Evolutionary conservation across 208 protist species (phyloP).

Genomic region (Porcisia hertigi): DNA sequence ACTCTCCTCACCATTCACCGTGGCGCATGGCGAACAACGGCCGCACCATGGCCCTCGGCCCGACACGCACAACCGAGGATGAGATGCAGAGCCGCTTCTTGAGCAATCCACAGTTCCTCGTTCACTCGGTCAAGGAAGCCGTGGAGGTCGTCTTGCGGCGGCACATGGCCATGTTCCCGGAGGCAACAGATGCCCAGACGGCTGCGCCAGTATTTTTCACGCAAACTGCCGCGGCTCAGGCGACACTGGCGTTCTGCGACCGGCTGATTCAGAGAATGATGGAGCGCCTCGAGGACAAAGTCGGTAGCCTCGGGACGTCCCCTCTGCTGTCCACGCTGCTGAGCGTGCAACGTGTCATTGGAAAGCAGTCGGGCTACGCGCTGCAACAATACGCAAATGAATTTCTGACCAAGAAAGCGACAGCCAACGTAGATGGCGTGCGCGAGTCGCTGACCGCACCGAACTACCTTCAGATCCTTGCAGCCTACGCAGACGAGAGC

Average conservation of each 20-base stretch:
- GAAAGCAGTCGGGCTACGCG: conserved; percentile 51
- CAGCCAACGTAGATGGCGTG: conserved; percentile 18
- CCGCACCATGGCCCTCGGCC: conserved; percentile 71
- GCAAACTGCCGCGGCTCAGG: conserved; percentile 29
- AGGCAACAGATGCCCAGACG: conserved; percentile 29
- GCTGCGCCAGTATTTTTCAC: conserved; percentile 23
- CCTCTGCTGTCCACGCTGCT: conserved; percentile 69
- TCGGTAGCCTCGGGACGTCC: conserved; percentile 56
- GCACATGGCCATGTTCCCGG: conserved; percentile 34
- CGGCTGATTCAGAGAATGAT: conserved; percentile 59
- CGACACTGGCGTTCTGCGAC: conserved; percentile 54
- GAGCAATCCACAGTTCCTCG: conserved; percentile 83
- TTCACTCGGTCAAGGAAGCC: conserved; percentile 63
- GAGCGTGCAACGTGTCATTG: conserved; percentile 56
- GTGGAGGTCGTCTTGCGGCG: conserved; percentile 49
- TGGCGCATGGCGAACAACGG: conserved; percentile 81
- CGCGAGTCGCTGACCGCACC: conserved; percentile 65
- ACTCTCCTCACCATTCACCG: conserved; percentile 75
- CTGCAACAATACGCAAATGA: conserved; percentile 56
- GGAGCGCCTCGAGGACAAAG: conserved; percentile 29
- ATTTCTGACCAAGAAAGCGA: conserved; percentile 59
- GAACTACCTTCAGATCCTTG: conserved; percentile 81
- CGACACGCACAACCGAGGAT: conserved; percentile 47
- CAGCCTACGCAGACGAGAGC: conserved; percentile 79
- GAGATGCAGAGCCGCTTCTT: conserved; percentile 88